Conservation (phyloP, 2,329 filamentous ascomycete species). For the Myriosclerotinia curreyana region DNA sequence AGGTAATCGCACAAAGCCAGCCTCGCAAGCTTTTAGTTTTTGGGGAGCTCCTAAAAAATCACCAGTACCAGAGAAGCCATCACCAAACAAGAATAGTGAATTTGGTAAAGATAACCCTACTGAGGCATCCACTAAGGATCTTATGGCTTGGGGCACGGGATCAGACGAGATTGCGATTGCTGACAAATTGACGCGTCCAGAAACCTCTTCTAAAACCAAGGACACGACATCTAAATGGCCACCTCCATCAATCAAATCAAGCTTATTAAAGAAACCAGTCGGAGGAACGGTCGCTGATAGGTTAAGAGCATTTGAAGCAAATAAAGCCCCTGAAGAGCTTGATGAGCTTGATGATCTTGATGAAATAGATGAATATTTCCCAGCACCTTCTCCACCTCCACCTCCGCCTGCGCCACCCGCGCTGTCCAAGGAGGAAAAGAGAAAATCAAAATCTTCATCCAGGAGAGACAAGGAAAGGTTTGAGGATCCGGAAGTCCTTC, state of each 20-base stretch:
- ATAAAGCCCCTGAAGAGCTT: slow-evolving; percentile 37
- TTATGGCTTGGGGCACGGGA: slow-evolving; percentile 39
- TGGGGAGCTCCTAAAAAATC: slow-evolving; percentile 53
- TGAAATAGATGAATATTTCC: slow-evolving; percentile 19
- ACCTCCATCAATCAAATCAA: slow-evolving; percentile 41
- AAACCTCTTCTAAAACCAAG: slow-evolving; percentile 46
- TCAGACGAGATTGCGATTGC: slow-evolving; percentile 47
- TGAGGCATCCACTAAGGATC: slow-evolving; percentile 39
- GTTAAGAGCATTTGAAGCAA: slow-evolving; percentile 54
- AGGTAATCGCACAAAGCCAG: slow-evolving; percentile 14
- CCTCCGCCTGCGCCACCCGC: slow-evolving; percentile 33
- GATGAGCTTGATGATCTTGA: slow-evolving; percentile 16
- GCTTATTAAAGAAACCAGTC: slow-evolving; percentile 47
- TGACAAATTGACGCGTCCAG: slow-evolving; percentile 50
- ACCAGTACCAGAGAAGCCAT: slow-evolving; percentile 11
- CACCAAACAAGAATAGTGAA: slow-evolving; percentile 34
- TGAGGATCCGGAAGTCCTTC: slow-evolving; percentile 5
- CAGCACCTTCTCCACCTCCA: slow-evolving; percentile 40
- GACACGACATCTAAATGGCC: slow-evolving; percentile 43
- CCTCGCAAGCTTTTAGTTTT: slow-evolving; percentile 49
- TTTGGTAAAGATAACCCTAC: slow-evolving; percentile 15
- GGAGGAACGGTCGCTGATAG: slow-evolving; percentile 55
- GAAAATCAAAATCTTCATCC: slow-evolving; percentile 9
- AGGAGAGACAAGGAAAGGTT: slow-evolving; percentile 14
- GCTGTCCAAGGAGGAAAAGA: slow-evolving; percentile 15